Conservation (phyloP, 495 filamentous ascomycete species). For the Aspergillus campestris region DNA sequence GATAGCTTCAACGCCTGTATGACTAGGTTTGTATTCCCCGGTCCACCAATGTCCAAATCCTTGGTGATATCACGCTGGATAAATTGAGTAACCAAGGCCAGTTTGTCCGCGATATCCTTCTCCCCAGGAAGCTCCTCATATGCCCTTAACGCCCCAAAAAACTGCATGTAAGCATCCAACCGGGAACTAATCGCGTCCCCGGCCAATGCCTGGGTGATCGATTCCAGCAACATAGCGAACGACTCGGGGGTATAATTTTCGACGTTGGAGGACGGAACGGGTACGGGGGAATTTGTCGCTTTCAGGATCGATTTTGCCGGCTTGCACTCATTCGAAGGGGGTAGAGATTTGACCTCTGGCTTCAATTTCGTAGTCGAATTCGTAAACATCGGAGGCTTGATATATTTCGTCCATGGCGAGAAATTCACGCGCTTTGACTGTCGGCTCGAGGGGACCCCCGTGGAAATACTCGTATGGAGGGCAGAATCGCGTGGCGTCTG, state of each 20-base stretch:
- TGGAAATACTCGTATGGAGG: slow-evolving; percentile 31
- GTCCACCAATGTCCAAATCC: slow-evolving; percentile 20
- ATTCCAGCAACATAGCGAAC: slow-evolving; percentile 71
- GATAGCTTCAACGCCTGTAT: slow-evolving; percentile 70
- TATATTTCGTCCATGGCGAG: slow-evolving; percentile 64
- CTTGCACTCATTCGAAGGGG: slow-evolving; percentile 55
- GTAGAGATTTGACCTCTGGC: slow-evolving; percentile 38
- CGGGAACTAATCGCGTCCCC: slow-evolving; percentile 57
- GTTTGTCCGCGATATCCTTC: slow-evolving; percentile 63
- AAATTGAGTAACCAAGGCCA: slow-evolving; percentile 64
- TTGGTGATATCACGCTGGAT: slow-evolving; percentile 66
- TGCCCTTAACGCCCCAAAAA: slow-evolving; percentile 65
- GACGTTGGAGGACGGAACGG: slow-evolving; percentile 26
- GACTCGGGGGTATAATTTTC: slow-evolving; percentile 32
- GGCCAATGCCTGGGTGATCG: slow-evolving; percentile 68
- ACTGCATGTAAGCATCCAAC: slow-evolving; percentile 77
- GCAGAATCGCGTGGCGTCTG: slow-evolving; percentile 44
- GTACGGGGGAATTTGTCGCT: slow-evolving; percentile 38
- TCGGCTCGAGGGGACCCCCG: slow-evolving; percentile 27
- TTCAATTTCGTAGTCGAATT: slow-evolving; percentile 36
- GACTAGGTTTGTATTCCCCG: slow-evolving; percentile 53
- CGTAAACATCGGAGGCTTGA: slow-evolving; percentile 45
- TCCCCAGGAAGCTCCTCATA: slow-evolving; percentile 69
- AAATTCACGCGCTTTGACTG: slow-evolving; percentile 66
- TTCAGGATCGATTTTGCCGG: slow-evolving; percentile 86